These are phyloP conservation scores for Aphelidium insulamus DNA, from an alignment of 371 early-diverging fungal genomes.

Conservation along the genomic window DNA sequence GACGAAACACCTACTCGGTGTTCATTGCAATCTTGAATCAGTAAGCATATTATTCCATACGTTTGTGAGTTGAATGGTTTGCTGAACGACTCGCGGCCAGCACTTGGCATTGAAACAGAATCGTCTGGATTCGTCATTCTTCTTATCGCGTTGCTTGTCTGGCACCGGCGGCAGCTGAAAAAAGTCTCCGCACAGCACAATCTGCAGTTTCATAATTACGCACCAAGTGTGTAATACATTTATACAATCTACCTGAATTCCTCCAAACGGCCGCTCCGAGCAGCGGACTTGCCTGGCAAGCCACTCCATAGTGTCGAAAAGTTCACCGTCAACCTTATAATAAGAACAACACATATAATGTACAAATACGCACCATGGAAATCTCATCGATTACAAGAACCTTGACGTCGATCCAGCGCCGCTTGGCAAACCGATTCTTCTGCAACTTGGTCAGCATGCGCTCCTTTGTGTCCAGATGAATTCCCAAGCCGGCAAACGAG, in stretches of 20 bases:
- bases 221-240: too few species aligned
- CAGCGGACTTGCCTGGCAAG: conserved; percentile 5
- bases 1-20: conserved; percentile 15
- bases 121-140: too few species aligned
- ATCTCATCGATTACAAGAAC: conserved; percentile 29
- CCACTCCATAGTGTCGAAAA: conserved; percentile 7
- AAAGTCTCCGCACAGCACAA: conserved; percentile 31
- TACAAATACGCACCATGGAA: too few species aligned
- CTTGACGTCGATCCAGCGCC: conserved; percentile 11
- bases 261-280: conserved; percentile 20
- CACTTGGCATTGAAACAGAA: conserved; percentile 12
- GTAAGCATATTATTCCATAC: too few species aligned
- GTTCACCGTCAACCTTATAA: conserved; percentile 10
- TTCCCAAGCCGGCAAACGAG: conserved; percentile 24
- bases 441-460: conserved; percentile 1
- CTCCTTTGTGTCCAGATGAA: conserved; percentile 3
- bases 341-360: too few species aligned
- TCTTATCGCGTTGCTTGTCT: too few species aligned
- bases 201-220: too few species aligned
- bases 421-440: neutral
- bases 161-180: conserved; percentile 30
- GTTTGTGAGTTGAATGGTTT: conserved; percentile 10
- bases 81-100: conserved; percentile 9
- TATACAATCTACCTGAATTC: too few species aligned
- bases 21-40: too few species aligned